These are phyloP conservation scores for Amylocarpus encephaloides DNA, from an alignment of 2,329 filamentous ascomycete species.

Conservation along the genomic window DNA sequence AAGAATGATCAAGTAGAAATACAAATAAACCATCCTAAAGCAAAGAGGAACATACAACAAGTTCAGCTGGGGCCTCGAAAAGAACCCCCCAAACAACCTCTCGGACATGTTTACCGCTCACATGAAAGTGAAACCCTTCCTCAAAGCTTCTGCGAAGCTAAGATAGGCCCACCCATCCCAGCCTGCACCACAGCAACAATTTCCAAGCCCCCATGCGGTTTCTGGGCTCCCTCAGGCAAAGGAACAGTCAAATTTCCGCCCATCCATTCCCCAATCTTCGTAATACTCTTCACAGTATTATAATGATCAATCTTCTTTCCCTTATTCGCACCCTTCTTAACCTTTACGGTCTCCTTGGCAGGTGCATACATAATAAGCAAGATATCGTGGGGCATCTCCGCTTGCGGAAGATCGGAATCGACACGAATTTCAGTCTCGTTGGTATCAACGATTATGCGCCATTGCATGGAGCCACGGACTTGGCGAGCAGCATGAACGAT, in stretches of 20 bases:
- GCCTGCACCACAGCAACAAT: constrained; percentile 29
- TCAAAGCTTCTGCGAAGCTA: constrained; percentile 15
- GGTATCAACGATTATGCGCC: constrained; percentile 12
- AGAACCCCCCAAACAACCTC: too few species aligned
- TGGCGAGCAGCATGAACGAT: constrained; percentile 6
- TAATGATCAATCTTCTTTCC: constrained; percentile 33
- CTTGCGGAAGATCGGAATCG: constrained; percentile 9
- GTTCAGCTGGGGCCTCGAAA: too few species aligned
- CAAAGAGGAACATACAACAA: too few species aligned
- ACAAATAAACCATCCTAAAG: too few species aligned
- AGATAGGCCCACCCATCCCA: constrained; percentile 25
- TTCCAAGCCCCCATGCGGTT: constrained; percentile 21
- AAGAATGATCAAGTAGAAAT: too few species aligned
- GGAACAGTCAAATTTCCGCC: constrained; percentile 29
- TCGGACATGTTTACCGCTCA: too few species aligned
- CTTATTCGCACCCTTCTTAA: constrained; percentile 33
- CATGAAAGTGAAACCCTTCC: background rate
- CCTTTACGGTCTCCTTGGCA: constrained; percentile 27
- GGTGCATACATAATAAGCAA: constrained; percentile 29
- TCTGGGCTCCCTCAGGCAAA: constrained; percentile 23
- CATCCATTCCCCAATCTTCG: constrained; percentile 33
- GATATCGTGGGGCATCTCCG: constrained; percentile 11
- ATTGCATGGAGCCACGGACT: constrained; percentile 6
- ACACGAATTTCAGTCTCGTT: constrained; percentile 11
- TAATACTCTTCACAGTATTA: constrained; percentile 30